Base-by-base conservation (phyloP, 2,329 filamentous ascomycete species). In the Pestalotiopsis sp. region DNA sequence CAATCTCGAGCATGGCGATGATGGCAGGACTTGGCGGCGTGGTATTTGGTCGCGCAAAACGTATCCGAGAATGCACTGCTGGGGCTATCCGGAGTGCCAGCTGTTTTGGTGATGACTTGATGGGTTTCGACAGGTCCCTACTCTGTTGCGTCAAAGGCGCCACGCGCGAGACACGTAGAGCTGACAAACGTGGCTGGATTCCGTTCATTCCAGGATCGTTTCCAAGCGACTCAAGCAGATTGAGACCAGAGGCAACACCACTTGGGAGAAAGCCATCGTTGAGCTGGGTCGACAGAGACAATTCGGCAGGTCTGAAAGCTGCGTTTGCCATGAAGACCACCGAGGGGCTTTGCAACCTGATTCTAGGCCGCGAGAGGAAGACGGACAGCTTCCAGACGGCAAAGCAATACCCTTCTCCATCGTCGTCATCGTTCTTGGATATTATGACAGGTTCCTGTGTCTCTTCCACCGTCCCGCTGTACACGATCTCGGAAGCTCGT, bases 211-310 rank as follows among this genome's bases (percentile, higher is more conserved):
- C 86, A 25, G 90, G 87, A 75, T 94, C 92, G 70, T 84, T 84
- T 66, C 86, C 85, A 70, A 95, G 92, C 3, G 93, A 87, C 76
- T 93, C 91, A 14, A 96, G 87, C n/a, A 95, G 83, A 77, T 95
- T 96, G 71, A 93, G 84, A 1, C 92, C 90, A 6, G 90, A 87
- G 0, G 93, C 90, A 31, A 90, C 81, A 68, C 90, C 88, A 75
- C 91, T 93, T 45, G 88, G 87, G 39, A 95, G 84, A 75, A 94
- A 94, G 66, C 92, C 90, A 69, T 88, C 84, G 11, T 83, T 81
- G 25, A 79, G 71, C 11, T 81, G 78, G 49, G 84, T 81, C 12
- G 79, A 77, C 49, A 81, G 79, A 13, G 82, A 78, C 49, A 81
- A 76, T 39, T 84, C 81, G 14, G 82, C 78, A 2, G 88, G 86